phyloP scores from a whole-genome alignment of 768 basidiomycete species.

The Tylopilus rubrobrunneus region DNA sequence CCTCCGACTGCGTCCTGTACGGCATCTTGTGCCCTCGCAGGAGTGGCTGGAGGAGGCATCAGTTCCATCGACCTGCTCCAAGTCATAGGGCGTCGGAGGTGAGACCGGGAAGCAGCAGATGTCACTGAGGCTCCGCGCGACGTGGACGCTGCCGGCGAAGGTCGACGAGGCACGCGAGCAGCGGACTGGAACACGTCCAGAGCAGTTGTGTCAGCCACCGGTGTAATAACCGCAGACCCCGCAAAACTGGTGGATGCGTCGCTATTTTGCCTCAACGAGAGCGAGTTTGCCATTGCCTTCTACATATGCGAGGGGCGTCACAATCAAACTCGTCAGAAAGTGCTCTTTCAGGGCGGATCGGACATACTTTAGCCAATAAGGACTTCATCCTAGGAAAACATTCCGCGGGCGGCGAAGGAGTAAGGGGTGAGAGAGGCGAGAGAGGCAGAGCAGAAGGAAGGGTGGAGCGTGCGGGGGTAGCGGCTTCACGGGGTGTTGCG shows the following conservation, averaged over 20 bases:
- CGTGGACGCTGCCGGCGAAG: background rate
- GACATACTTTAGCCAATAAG: conserved; percentile 20
- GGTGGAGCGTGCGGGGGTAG: background rate
- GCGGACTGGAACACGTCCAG: background rate
- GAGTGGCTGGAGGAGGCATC: conserved; percentile 3
- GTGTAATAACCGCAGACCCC: background rate
- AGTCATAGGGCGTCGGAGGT: background rate
- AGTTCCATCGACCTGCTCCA: background rate
- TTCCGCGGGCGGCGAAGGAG: conserved; percentile 39
- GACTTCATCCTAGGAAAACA: conserved; percentile 6
- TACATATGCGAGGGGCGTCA: background rate
- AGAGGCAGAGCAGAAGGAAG: conserved; percentile 20
- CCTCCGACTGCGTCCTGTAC: background rate
- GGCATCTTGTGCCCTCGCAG: background rate
- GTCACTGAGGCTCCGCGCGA: background rate
- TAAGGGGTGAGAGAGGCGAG: conserved; percentile 50
- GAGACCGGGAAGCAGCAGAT: conserved; percentile 1
- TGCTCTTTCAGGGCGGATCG: background rate
- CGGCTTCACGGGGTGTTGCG: conserved; percentile 22
- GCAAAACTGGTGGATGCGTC: background rate
- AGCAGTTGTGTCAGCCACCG: conserved; percentile 2
- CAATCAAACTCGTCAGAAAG: background rate
- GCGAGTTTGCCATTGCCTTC: conserved; percentile 2
- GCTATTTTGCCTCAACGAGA: background rate
- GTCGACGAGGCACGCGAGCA: background rate